Evolutionary conservation across 2,329 filamentous ascomycete species (phyloP).

Genomic region (Zarea fungicola): DNA sequence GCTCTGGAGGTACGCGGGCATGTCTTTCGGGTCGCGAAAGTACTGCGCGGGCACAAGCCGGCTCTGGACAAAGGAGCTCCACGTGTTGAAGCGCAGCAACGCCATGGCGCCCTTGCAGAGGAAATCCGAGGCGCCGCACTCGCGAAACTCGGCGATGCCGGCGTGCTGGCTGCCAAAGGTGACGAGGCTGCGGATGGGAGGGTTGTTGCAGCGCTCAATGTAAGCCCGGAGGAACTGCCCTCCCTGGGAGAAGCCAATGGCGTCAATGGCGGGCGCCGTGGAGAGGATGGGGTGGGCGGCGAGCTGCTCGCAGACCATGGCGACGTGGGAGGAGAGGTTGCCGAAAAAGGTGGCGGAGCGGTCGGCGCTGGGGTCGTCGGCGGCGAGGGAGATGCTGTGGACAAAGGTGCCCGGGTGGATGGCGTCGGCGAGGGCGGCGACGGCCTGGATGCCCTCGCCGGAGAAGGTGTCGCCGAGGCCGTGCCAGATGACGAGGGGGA

Average conservation of each 20-base stretch:
- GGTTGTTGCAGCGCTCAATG: conserved; percentile 76
- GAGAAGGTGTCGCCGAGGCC: conserved; percentile 71
- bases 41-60: conserved; percentile 91
- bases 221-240: conserved; percentile 93
- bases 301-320: conserved; percentile 71
- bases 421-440: conserved; percentile 66
- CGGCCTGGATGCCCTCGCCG: conserved; percentile 64
- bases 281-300: conserved; percentile 72
- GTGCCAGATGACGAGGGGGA: conserved; percentile 94
- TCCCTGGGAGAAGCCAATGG: conserved; percentile 90
- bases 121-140: conserved; percentile 67
- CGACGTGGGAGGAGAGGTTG: conserved; percentile 76
- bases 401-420: conserved; percentile 79
- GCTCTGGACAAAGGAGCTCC: conserved; percentile 71
- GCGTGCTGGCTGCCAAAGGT: conserved; percentile 92
- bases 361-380: conserved; percentile 61
- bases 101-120: conserved; percentile 76
- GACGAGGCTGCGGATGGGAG: conserved; percentile 70
- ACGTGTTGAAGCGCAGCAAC: conserved; percentile 73
- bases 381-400: conserved; percentile 69
- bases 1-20: conserved; percentile 68
- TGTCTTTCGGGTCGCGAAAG: conserved; percentile 62
- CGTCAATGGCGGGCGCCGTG: conserved; percentile 78
- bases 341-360: conserved; percentile 84
- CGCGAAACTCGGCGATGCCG: conserved; percentile 78